These are phyloP conservation scores for Niveomyces coronatus DNA, from an alignment of 2,329 filamentous ascomycete species.

Conservation along the genomic window DNA sequence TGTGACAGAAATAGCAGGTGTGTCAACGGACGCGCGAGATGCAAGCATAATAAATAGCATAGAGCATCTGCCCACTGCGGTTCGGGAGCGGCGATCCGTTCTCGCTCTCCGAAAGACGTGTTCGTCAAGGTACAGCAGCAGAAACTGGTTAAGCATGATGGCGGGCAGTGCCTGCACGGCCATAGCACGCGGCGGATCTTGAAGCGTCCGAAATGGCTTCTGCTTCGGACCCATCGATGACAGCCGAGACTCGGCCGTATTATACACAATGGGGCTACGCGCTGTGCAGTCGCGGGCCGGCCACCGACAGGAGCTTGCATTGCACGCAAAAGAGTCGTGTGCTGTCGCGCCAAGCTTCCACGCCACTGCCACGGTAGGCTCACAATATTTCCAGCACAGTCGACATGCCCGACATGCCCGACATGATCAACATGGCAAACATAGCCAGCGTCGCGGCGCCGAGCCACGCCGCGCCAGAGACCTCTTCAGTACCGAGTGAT, in stretches of 20 bases:
- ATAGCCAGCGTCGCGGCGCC: too few relatives aligned
- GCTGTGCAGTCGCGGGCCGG: background rate
- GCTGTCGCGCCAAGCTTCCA: background rate
- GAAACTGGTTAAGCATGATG: background rate
- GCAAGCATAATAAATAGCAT: background rate
- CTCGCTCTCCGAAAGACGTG: background rate
- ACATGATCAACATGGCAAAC: background rate
- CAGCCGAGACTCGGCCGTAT: background rate
- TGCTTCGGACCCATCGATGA: background rate
- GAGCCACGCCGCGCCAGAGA: background rate
- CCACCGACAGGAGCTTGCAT: background rate
- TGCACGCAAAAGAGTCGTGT: background rate
- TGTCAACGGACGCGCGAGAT: background rate
- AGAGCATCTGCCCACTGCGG: background rate
- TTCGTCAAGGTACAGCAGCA: background rate
- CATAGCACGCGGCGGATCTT: background rate
- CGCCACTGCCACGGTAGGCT: background rate
- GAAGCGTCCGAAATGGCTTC: background rate
- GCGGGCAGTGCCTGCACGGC: background rate
- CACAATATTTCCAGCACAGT: too few relatives aligned
- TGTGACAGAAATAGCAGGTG: background rate
- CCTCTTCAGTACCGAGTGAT: background rate
- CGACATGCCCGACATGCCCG: background rate
- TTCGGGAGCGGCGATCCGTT: background rate
- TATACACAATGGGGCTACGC: background rate